Evolutionary conservation across 2,329 filamentous ascomycete species (phyloP), one percentile per base, ranked within the genome.

Genomic region (Alternaria gaisen): DNA sequence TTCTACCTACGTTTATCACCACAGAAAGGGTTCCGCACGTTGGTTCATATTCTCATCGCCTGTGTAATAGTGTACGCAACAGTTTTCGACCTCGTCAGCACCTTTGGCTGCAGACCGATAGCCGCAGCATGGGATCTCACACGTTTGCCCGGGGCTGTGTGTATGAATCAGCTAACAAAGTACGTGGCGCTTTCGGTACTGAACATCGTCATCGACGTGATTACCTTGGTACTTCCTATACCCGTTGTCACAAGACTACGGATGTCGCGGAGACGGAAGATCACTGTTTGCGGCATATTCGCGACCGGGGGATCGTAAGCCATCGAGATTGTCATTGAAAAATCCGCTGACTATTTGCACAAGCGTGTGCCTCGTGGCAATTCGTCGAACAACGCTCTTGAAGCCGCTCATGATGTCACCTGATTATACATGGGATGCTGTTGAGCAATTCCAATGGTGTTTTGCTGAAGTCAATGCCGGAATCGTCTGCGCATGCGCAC

Each of bases 161-260:
- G 51, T 24, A 42, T 53, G 18, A 12, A 43, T 32, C 40, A 43
- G 16, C 16, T 43, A 7, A 53, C 14, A 7, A 53, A 53, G 18
- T 53, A 53, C 51, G 44, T 53, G 51, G 40, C 51, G 16, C 40
- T 53, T 8, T 53, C 51, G 11, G 16, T 53, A 16, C 26, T 53
- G 2, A 53, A 53, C 12, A 53, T 53, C 18, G 22, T 53, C 24
- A 53, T 53, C 3, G 51, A 34, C 9, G n/a, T 43, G 3, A 20
- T 42, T 11, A 43, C 51, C 16, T 8, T 53, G 38, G 14, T 42
- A n/a, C 51, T 53, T 24, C 51, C 51, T 9, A 53, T 53, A 14
- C 51, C 51, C 14, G 41, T 53, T 10, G 22, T 53, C 8, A 20
- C 16, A 32, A 12, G 40, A 20, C 40, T 53, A 12, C 51, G 36